phyloP scores from a whole-genome alignment of 2,329 filamentous ascomycete species.

The Colletotrichum sp. region DNA sequence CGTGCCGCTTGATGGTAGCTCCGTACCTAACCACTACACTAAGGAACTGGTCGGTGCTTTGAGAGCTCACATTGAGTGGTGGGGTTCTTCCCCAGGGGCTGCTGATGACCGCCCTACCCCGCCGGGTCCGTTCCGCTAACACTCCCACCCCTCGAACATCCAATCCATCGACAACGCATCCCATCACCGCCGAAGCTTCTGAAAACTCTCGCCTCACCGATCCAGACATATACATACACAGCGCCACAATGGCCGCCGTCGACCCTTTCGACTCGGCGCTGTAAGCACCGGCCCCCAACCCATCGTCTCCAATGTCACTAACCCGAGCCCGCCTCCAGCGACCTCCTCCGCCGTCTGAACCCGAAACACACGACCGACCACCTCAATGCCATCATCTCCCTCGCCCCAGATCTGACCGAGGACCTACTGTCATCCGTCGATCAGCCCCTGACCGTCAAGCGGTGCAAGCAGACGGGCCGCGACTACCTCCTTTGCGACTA shows the following conservation, averaged over 20 bases:
- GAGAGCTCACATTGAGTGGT: slow-evolving; percentile 3
- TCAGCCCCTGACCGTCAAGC: slow-evolving; percentile 86
- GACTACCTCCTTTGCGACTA: slow-evolving; percentile 99
- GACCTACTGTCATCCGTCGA: slow-evolving; percentile 98
- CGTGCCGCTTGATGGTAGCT: neutral
- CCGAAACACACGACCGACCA: slow-evolving; percentile 90
- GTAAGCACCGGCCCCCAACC: slow-evolving; percentile 50
- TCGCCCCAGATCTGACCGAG: slow-evolving; percentile 92
- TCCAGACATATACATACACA: neutral
- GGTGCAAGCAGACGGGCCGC: slow-evolving; percentile 86
- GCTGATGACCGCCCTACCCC: neutral
- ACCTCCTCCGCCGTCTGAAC: slow-evolving; percentile 97
- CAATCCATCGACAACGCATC: neutral
- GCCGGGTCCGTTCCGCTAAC: neutral
- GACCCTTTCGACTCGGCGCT: slow-evolving; percentile 80
- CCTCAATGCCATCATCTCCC: slow-evolving; percentile 84
- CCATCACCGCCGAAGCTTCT: neutral
- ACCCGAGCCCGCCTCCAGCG: slow-evolving; percentile 59
- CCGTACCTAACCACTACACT: neutral
- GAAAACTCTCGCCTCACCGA: neutral
- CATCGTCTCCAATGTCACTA: neutral
- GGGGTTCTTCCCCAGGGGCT: slow-evolving; percentile 9
- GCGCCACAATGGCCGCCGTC: slow-evolving; percentile 51
- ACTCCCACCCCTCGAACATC: neutral
- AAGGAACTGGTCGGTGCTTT: slow-evolving; percentile 3